These are phyloP conservation scores for Penicillium canariense DNA, from an alignment of 495 filamentous ascomycete genomes.

Conservation along the genomic window DNA sequence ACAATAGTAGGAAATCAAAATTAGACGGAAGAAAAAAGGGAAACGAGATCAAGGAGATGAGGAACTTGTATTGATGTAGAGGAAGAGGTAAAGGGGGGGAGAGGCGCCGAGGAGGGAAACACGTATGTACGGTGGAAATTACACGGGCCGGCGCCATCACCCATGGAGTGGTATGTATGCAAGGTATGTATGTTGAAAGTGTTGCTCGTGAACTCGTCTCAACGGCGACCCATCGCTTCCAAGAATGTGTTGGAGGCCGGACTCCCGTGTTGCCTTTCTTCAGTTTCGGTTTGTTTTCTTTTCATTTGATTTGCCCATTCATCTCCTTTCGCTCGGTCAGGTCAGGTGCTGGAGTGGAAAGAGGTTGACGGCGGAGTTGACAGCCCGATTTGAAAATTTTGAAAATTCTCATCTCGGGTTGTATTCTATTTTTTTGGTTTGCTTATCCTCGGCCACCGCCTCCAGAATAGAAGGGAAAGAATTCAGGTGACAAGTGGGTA, in stretches of 20 bases:
- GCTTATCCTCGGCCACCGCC: slow-evolving; percentile 15
- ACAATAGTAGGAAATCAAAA: slow-evolving; percentile 14
- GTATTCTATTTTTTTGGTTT: background rate
- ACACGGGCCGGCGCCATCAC: slow-evolving; percentile 7
- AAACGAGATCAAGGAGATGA: background rate
- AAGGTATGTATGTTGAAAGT: slow-evolving; percentile 17
- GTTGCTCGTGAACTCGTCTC: slow-evolving; percentile 21
- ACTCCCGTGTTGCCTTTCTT: slow-evolving; percentile 3
- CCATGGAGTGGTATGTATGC: slow-evolving; percentile 13
- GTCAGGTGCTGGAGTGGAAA: background rate
- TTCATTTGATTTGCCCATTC: slow-evolving; percentile 4
- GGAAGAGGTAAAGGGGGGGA: background rate
- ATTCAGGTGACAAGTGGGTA: slow-evolving; percentile 43
- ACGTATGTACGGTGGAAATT: slow-evolving; percentile 18
- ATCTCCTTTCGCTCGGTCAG: background rate
- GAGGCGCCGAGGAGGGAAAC: slow-evolving; percentile 3
- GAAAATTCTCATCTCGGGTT: slow-evolving; percentile 4
- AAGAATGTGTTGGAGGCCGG: background rate
- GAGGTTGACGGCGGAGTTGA: background rate
- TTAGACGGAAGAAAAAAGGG: slow-evolving; percentile 10
- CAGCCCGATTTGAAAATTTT: background rate
- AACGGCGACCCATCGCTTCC: slow-evolving; percentile 8
- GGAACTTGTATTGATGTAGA: background rate
- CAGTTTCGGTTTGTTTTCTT: background rate
- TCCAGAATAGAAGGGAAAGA: slow-evolving; percentile 27